Base-by-base conservation (phyloP, 2,329 filamentous ascomycete species). In the Tolypocladium tropicale region DNA sequence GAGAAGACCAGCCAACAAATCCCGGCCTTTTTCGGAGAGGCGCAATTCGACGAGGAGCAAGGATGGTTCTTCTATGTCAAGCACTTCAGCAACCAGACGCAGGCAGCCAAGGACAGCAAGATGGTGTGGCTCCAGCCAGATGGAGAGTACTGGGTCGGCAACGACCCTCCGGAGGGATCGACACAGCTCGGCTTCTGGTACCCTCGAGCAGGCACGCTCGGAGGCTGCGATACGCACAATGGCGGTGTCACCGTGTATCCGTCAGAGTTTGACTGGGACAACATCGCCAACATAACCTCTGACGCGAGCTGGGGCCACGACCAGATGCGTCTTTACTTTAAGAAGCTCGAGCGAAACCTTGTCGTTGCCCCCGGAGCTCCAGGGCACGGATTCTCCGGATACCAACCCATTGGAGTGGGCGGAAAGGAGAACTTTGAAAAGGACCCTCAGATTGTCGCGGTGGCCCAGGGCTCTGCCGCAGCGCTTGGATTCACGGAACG, bases 51-150 rank as follows among this genome's bases (percentile, higher is more conserved):
- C 12, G 63, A 64, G 49, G 58, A 64, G 9, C 67, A 64, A 0
- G 54, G 61, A 49, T 86, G 83, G 82, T 76, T 83, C 68, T 85
- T 80, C 67, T 86, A 77, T 59, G 81, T 85, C 56, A 77, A 78
- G 54, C 83, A 86, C 67, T 85, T 83, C 62, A 67, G 73, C 6
- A 75, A 84, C 59, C 66, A 76, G 21, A 65, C 68, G 6, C 53
- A 59, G 4, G 74, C 76, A 12, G 76, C 80, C 60, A 70, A 74
- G 37, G 70, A 74, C 49, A 79, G 84, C 62, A 77, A 86, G 68
- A 68, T 71, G 61, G 70, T 68, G 0, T 77, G 72, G 59, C 57
- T 65, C 18, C 67, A 62, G 12, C 53, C 70, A 0, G 63, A 74
- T 28, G 75, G 75, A 3, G 61, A 63, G 30, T 58, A 69, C 6